phyloP scores from a whole-genome alignment of 768 basidiomycete species.

The Tulasnella sp. region DNA sequence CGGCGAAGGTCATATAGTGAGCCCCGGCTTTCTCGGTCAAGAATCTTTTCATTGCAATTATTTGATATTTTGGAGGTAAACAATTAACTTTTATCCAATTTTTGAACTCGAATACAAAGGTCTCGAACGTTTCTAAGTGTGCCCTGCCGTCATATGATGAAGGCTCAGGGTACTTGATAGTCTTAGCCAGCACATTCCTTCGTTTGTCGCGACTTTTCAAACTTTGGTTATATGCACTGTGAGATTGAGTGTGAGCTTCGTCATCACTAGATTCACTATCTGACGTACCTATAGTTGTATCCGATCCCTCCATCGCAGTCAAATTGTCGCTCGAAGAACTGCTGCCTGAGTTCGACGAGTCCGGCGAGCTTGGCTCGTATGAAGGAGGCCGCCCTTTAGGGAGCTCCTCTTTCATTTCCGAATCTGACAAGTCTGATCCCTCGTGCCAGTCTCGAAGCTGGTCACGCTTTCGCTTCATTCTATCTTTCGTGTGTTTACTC shows the following conservation, averaged over 20 bases:
- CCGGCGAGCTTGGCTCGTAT: no score
- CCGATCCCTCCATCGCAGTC: no score
- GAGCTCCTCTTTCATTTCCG: no score
- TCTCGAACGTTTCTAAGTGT: not conserved
- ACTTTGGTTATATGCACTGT: not conserved
- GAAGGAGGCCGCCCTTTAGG: no score
- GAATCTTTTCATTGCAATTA: conserved; percentile 5
- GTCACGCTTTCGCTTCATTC: not conserved
- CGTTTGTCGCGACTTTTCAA: not conserved
- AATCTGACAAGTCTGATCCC: no score
- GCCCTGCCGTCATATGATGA: not conserved
- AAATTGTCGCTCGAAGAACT: no score
- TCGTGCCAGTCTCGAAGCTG: not conserved
- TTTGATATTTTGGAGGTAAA: not conserved
- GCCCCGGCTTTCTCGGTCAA: conserved; percentile 2
- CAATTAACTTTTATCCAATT: not conserved
- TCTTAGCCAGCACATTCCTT: not conserved
- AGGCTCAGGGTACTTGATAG: conserved; percentile 5
- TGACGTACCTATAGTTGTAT: no score
- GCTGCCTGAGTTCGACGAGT: no score
- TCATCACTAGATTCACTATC: no score
- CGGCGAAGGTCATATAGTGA: not conserved
- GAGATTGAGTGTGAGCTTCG: not conserved
- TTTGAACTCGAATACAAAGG: not conserved
- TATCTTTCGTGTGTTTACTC: no score